phyloP scores from a whole-genome alignment of 2,329 filamentous ascomycete species.

The Paracorniculantispora psalliotae region DNA sequence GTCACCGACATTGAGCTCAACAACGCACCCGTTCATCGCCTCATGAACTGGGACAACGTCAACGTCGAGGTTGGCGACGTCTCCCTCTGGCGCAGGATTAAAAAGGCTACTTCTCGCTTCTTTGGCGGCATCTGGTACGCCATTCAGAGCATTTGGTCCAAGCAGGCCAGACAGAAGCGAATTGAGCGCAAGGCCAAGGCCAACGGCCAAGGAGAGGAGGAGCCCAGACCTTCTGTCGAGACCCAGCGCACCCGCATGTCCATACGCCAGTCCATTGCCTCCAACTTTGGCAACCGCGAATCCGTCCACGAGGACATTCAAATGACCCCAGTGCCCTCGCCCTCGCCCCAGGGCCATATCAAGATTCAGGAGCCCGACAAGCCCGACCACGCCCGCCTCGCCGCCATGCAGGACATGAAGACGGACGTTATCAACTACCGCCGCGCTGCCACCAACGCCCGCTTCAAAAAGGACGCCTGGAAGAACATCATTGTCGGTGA shows the following conservation, averaged over 20 bases:
- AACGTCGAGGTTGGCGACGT: constrained; percentile 87
- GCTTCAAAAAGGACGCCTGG: constrained; percentile 92
- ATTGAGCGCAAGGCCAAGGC: constrained; percentile 39
- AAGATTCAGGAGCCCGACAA: constrained; percentile 36
- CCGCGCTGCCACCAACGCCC: constrained; percentile 61
- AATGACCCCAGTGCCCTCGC: constrained; percentile 92
- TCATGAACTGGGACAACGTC: constrained; percentile 86
- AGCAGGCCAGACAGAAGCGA: constrained; percentile 45
- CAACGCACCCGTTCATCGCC: constrained; percentile 87
- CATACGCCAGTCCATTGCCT: constrained; percentile 36
- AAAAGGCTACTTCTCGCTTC: constrained; percentile 73
- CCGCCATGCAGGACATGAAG: constrained; percentile 42
- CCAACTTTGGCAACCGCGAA: constrained; percentile 49
- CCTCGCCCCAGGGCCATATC: constrained; percentile 46
- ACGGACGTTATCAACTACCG: constrained; percentile 67
- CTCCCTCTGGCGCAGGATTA: constrained; percentile 78
- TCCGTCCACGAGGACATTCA: constrained; percentile 71
- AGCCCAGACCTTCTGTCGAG: constrained; percentile 55
- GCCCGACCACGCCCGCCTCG: constrained; percentile 28
- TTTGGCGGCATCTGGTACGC: constrained; percentile 49
- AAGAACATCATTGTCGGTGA: constrained; percentile 94
- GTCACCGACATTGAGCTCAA: constrained; percentile 90
- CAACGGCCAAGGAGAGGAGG: constrained; percentile 33
- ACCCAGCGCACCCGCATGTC: constrained; percentile 30
- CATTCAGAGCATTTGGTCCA: constrained; percentile 45